phyloP scores from a whole-genome alignment of 148 eudicot genomes.

The Vaccinium darrowii region DNA sequence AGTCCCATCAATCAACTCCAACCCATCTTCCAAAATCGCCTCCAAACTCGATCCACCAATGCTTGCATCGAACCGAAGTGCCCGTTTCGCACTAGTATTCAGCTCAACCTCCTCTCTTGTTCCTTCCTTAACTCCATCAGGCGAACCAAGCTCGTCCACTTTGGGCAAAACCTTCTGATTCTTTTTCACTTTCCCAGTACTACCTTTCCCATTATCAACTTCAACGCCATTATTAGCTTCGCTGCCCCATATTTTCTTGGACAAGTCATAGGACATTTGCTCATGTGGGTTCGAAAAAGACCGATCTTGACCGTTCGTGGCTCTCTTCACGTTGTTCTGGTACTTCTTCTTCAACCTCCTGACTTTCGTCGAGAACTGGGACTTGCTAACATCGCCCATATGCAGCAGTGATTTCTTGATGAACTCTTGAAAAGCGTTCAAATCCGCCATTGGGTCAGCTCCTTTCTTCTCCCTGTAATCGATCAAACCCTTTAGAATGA shows the following conservation, averaged over 20 bases:
- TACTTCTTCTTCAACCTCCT: slow-evolving; percentile 59
- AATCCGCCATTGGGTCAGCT: slow-evolving; percentile 29
- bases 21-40: slow-evolving; percentile 19
- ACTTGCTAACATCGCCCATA: slow-evolving; percentile 27
- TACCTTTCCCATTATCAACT: slow-evolving; percentile 5
- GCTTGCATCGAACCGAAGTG: slow-evolving; percentile 2
- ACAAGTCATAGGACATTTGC: slow-evolving; percentile 33
- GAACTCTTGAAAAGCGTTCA: slow-evolving; percentile 39
- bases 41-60: slow-evolving; percentile 11
- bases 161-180: background rate
- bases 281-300: slow-evolving; percentile 49
- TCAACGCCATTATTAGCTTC: background rate
- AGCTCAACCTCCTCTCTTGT: slow-evolving; percentile 12
- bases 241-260: slow-evolving; percentile 47
- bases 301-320: slow-evolving; percentile 28
- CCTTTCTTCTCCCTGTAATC: slow-evolving; percentile 33
- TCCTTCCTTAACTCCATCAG: slow-evolving; percentile 11
- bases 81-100: background rate
- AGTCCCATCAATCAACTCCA: slow-evolving; percentile 23
- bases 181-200: slow-evolving; percentile 16
- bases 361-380: slow-evolving; percentile 45
- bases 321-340: slow-evolving; percentile 28
- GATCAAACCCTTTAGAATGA: slow-evolving; percentile 43
- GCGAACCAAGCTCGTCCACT: background rate
- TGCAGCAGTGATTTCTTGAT: slow-evolving; percentile 37